Conservation (phyloP, 441 rosid genomes). For the Breynia disticha region DNA sequence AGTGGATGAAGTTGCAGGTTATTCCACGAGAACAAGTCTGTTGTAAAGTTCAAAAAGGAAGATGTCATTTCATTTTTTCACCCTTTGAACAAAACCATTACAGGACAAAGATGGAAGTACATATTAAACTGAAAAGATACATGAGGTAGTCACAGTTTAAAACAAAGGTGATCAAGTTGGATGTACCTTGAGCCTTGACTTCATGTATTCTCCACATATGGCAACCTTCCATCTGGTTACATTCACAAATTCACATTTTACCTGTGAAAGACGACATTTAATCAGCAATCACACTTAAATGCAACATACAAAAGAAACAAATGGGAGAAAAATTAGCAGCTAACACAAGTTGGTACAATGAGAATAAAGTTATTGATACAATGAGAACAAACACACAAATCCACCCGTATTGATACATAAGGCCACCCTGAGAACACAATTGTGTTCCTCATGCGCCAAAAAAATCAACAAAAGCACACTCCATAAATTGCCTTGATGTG, state of each 20-base stretch:
- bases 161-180: neutral
- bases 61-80: neutral
- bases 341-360: slow-evolving; percentile 1
- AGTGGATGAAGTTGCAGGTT: slow-evolving; percentile 90
- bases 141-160: neutral
- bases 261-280: slow-evolving; percentile 31
- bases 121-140: neutral
- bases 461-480: neutral
- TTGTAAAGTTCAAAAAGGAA: slow-evolving; percentile 7
- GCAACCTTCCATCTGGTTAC: slow-evolving; percentile 86
- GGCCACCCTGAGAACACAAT: too few species aligned
- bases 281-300: neutral
- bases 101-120: too few species aligned
- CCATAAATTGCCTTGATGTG: neutral
- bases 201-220: slow-evolving; percentile 95
- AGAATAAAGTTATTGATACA: neutral
- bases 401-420: too few species aligned
- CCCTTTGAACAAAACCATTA: neutral
- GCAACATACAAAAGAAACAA: neutral
- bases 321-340: neutral
- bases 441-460: neutral
- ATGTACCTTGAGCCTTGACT: slow-evolving; percentile 57
- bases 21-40: slow-evolving; percentile 91
- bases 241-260: slow-evolving; percentile 80
- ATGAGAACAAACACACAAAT: neutral